Base-by-base conservation (phyloP, 371 early-diverging fungal species). In the Mortierella polycephala region DNA sequence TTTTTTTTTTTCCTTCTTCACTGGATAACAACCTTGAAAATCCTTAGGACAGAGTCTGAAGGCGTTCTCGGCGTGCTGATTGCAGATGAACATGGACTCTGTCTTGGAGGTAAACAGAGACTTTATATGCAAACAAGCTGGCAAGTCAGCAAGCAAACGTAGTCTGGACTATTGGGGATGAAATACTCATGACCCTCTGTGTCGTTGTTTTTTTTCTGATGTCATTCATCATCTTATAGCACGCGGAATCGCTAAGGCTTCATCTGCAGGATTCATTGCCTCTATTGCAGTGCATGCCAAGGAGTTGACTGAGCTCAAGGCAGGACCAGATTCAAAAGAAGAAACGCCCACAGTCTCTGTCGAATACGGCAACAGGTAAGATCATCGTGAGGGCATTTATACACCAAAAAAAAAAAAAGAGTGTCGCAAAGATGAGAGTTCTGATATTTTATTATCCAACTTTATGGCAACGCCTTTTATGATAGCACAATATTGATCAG, bases 71-170 rank as follows among this genome's bases (percentile, higher is more conserved):
- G 83, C 45, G 83, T 81, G 45, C 54, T 82, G 40, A 69, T 82
- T 52, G 81, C 83, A 12, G 83, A 82, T 60, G 73, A 75, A 46
- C 75, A 82, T 46, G 83, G 83, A 12, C 68, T 82, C 16, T 82
- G 83, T 49, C 67, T 82, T 50, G 83, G 83, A 71, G 83, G 83
- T 82, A 75, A 5, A 39, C 12, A 12, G n/a, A 8, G 7, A 41
- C 49, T 5, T 5, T 13, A 4, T 14, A 21, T 44, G 13, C 14
- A 55, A 14, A 16, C 13, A 45, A 18, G 3, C 46, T 1, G 5
- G 18, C 44, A 8, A 18, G 3, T 21, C 7, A 11, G 18, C 44
- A 8, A 13, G 42, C 40, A 12, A 5, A 18, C 57, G 4, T 40
- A 47, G 37, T 10, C 23, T 13, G n/a, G 45, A 37, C 56, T 52